These are phyloP conservation scores for Saitozyma sp. DNA, from an alignment of 768 basidiomycete genomes.

Conservation along the genomic window DNA sequence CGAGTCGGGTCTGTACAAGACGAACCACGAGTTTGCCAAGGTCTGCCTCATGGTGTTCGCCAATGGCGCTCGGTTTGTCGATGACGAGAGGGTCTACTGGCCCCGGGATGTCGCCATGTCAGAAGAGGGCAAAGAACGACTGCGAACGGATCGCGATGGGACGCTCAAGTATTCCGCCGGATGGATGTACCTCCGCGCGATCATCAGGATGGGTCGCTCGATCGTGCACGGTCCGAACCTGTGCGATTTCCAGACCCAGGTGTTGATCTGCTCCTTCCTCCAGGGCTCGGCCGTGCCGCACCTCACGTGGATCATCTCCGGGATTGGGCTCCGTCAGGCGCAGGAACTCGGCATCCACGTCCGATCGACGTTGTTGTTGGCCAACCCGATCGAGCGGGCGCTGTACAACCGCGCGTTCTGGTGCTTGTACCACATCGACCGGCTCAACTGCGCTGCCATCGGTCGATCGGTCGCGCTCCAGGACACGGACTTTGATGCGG, in stretches of 20 bases:
- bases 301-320: slow-evolving; percentile 62
- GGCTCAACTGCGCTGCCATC: slow-evolving; percentile 54
- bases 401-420: slow-evolving; percentile 78
- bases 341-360: slow-evolving; percentile 78
- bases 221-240: slow-evolving; percentile 63
- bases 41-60: slow-evolving; percentile 71
- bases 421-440: slow-evolving; percentile 56
- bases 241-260: slow-evolving; percentile 70
- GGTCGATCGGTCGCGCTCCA: slow-evolving; percentile 73
- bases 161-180: slow-evolving; percentile 43
- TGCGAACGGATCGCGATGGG: slow-evolving; percentile 29
- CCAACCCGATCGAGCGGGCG: slow-evolving; percentile 62
- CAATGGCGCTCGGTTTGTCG: slow-evolving; percentile 61
- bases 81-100: slow-evolving; percentile 62
- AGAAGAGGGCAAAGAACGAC: slow-evolving; percentile 36
- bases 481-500: slow-evolving; percentile 71
- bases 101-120: slow-evolving; percentile 29
- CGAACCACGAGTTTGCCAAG: slow-evolving; percentile 58
- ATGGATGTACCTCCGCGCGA: slow-evolving; percentile 61
- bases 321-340: slow-evolving; percentile 68
- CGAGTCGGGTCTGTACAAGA: slow-evolving; percentile 58
- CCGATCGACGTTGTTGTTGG: slow-evolving; percentile 54
- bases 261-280: slow-evolving; percentile 51
- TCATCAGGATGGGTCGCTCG: slow-evolving; percentile 63
- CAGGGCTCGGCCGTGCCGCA: slow-evolving; percentile 39